Evolutionary conservation across 495 filamentous ascomycete genomes (phyloP).

Genomic region (Lineolata rhizophorae): DNA sequence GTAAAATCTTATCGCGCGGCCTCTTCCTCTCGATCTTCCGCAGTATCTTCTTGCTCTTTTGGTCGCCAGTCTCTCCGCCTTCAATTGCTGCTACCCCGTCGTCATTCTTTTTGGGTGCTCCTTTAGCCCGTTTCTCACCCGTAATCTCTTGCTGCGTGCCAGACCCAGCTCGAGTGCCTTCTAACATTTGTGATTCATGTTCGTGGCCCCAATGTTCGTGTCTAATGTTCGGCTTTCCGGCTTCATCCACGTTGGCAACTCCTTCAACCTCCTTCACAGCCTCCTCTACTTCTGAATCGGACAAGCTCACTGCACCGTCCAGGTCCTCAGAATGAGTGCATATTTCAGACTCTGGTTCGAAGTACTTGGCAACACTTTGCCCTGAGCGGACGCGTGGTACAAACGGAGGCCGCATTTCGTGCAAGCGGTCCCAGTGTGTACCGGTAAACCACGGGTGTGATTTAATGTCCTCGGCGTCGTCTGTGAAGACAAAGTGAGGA

Average conservation of each 20-base stretch:
- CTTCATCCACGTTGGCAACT: constrained; percentile 13
- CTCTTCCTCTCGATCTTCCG: constrained; percentile 41
- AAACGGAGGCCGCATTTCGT: constrained; percentile 48
- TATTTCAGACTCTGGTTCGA: constrained; percentile 57
- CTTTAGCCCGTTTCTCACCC: too few relatives aligned
- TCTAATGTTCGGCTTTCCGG: too few relatives aligned
- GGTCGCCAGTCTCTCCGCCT: constrained; percentile 9
- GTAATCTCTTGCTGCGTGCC: too few relatives aligned
- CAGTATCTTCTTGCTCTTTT: constrained; percentile 18
- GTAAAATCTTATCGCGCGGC: constrained; percentile 55
- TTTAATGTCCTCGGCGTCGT: constrained; percentile 24
- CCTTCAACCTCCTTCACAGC: constrained; percentile 21
- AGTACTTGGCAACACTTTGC: constrained; percentile 68
- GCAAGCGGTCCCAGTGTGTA: constrained; percentile 21
- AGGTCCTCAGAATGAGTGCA: constrained; percentile 13
- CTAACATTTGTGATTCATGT: not conserved
- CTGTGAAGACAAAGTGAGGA: constrained; percentile 43
- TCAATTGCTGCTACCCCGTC: too few relatives aligned
- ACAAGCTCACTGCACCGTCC: constrained; percentile 14
- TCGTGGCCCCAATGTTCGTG: too few relatives aligned
- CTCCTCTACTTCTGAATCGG: constrained; percentile 19
- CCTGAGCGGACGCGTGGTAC: constrained; percentile 44
- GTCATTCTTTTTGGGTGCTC: too few relatives aligned
- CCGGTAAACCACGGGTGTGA: constrained; percentile 21
- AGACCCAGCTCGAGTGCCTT: not conserved